Base-by-base conservation (phyloP, 208 protist species). In the Porcisia hertigi region DNA sequence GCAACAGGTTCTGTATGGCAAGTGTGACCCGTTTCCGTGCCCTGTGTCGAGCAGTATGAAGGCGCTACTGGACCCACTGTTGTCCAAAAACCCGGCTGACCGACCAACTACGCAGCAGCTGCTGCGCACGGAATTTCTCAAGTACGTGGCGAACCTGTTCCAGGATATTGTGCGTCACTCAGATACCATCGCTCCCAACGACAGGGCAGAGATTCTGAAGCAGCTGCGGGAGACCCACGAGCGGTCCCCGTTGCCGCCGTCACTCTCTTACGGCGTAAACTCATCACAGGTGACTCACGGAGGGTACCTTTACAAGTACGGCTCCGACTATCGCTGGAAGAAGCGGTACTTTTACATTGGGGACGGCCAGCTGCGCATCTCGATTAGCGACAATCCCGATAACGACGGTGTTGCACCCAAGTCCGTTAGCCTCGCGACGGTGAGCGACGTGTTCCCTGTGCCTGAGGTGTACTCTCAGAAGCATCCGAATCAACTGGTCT, bases 111-210 rank as follows among this genome's bases (percentile, higher is more conserved):
- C 88, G 52, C 83, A 83, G 73, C 88, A 94, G 80, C 73, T 96
- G 54, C 82, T 96, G 6, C 78, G 91, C 45, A 96, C 92, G 3
- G 89, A 96, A 66, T 94, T 96, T 62, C 80, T 96, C 76, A 96
- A 96, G 82, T 96, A 96, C 79, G 92, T 96, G 47, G 89, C 88
- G n/a, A 96, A 94, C 77, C 83, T 96, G 62, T 96, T 96, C 69
- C 87, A 94, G 76, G 89, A 96, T 64, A 96, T 96, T 77, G 92
- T 96, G 43, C 87, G 81, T 52, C 92, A 93, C 76, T 96, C 92
- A 11, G 85, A 90, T 47, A 90, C 84, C 16, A 96, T 96, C 70
- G 71, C 81, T 16, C 71, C 86, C 7, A 53, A 34, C n/a, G 89
- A 94, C 69, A 85, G 89, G 55, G 72, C 88, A 65, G 83, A 92